Evolutionary conservation across 2,329 filamentous ascomycete genomes (phyloP).

Genomic region (Fusarium praegraminearum): DNA sequence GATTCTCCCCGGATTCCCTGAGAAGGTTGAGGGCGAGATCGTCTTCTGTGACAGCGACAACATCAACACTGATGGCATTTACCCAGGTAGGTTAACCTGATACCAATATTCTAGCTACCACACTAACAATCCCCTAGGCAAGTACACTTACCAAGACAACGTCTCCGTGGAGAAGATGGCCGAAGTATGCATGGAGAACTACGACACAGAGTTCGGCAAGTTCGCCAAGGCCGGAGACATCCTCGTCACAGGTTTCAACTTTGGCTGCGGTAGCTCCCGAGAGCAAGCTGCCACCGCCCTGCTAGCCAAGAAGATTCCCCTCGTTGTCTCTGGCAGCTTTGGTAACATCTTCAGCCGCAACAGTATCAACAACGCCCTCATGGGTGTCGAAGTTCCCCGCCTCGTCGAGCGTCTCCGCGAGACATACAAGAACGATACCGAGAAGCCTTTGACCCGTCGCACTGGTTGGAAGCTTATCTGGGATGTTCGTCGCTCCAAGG

Average conservation of each 20-base stretch:
- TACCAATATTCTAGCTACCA: accelerated
- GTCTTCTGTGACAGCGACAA: constrained; percentile 66
- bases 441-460: constrained; percentile 73
- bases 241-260: constrained; percentile 88
- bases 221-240: constrained; percentile 79
- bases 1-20: constrained; percentile 87
- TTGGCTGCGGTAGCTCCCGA: constrained; percentile 83
- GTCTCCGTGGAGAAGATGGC: constrained; percentile 84
- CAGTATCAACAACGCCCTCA: constrained; percentile 82
- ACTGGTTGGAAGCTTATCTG: constrained; percentile 88
- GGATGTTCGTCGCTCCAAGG: constrained; percentile 80
- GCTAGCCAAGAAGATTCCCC: constrained; percentile 81
- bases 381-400: constrained; percentile 76
- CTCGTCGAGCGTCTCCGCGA: constrained; percentile 75
- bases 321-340: constrained; percentile 85
- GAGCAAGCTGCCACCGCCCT: constrained; percentile 87
- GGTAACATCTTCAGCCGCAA: constrained; percentile 86
- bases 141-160: constrained; percentile 92
- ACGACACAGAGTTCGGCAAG: constrained; percentile 77
- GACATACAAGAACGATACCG: constrained; percentile 62
- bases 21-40: constrained; percentile 85
- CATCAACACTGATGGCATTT: constrained; percentile 93
- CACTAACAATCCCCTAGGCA: constrained; percentile 57
- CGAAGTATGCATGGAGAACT: constrained; percentile 93
- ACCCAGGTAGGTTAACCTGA: constrained; percentile 74